phyloP scores from a whole-genome alignment of 192 early-diverging fungal genomes.

The Diversispora eburnea region DNA sequence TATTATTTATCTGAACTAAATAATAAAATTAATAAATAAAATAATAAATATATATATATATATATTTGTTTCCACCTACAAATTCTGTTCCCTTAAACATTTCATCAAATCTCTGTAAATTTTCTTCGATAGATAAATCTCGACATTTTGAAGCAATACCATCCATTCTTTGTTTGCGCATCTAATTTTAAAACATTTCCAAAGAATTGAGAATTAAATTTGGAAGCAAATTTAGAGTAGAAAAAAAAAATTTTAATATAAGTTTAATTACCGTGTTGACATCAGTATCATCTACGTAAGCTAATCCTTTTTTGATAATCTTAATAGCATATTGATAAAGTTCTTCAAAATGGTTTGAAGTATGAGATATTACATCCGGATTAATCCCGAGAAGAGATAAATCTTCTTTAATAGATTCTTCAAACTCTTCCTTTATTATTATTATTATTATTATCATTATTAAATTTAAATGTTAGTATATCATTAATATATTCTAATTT shows the following conservation, averaged over 20 bases:
- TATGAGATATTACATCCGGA: constrained; percentile 75
- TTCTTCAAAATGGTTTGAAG: constrained; percentile 88
- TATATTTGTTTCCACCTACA: constrained; percentile 34
- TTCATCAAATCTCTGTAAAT: constrained; percentile 83
- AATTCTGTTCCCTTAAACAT: constrained; percentile 86
- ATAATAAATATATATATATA: not conserved
- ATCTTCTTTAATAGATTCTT: constrained; percentile 94
- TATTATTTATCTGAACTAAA: no score
- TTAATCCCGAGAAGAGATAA: constrained; percentile 82
- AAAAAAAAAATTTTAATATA: not conserved
- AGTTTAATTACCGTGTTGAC: constrained; percentile 45
- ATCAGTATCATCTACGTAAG: constrained; percentile 93
- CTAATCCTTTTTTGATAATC: constrained; percentile 83
- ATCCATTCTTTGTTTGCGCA: constrained; percentile 83
- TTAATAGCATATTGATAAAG: constrained; percentile 81
- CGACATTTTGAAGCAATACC: constrained; percentile 81
- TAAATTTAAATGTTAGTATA: not conserved
- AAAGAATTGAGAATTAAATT: not conserved
- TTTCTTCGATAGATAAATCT: constrained; percentile 85
- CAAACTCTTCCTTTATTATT: constrained; percentile 66
- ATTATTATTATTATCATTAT: not conserved
- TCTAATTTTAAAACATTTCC: constrained; percentile 37
- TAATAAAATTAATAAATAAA: not conserved
- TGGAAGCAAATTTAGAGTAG: not conserved
- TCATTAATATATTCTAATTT: not conserved